phyloP scores from a whole-genome alignment of 2,329 filamentous ascomycete genomes.

The Colletotrichum spinosum region DNA sequence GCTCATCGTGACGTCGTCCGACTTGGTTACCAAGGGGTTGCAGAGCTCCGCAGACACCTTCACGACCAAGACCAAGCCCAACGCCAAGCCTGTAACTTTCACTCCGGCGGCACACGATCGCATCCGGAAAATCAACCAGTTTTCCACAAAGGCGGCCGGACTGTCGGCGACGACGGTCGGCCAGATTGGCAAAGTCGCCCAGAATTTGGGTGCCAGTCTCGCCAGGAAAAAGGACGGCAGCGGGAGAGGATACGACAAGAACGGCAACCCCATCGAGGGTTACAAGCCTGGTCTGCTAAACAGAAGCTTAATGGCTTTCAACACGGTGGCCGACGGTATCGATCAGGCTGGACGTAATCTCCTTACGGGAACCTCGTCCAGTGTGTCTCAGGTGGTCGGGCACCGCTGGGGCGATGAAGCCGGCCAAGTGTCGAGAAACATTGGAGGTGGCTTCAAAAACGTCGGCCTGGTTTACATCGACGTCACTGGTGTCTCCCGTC shows the following conservation, averaged over 20 bases:
- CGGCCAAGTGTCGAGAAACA: constrained; percentile 77
- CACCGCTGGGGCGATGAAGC: constrained; percentile 92
- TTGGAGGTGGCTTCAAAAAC: constrained; percentile 93
- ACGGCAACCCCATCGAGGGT: constrained; percentile 71
- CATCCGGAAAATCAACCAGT: constrained; percentile 89
- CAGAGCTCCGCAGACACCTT: constrained; percentile 83
- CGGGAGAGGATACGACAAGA: constrained; percentile 72
- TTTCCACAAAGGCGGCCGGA: constrained; percentile 82
- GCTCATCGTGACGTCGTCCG: constrained; percentile 89
- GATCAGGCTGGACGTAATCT: constrained; percentile 87
- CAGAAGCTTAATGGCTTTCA: constrained; percentile 96
- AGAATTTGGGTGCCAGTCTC: constrained; percentile 86
- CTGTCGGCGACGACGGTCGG: constrained; percentile 89
- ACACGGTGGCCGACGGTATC: constrained; percentile 92
- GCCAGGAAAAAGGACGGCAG: constrained; percentile 65
- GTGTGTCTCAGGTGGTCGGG: constrained; percentile 88
- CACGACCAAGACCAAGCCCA: constrained; percentile 82
- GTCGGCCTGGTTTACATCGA: constrained; percentile 98
- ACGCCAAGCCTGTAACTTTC: constrained; percentile 86
- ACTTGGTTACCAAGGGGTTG: constrained; percentile 81
- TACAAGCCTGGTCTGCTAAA: constrained; percentile 96
- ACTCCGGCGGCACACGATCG: constrained; percentile 84
- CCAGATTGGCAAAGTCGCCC: constrained; percentile 83
- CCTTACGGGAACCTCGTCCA: constrained; percentile 77
- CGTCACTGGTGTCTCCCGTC: constrained; percentile 89